A percentile compares a stretch with the other conserved stretches of the same genome.
Evolutionary conservation across 495 filamentous ascomycete species (phyloP).

Genomic region (Massariosphaeria phaeospora): DNA sequence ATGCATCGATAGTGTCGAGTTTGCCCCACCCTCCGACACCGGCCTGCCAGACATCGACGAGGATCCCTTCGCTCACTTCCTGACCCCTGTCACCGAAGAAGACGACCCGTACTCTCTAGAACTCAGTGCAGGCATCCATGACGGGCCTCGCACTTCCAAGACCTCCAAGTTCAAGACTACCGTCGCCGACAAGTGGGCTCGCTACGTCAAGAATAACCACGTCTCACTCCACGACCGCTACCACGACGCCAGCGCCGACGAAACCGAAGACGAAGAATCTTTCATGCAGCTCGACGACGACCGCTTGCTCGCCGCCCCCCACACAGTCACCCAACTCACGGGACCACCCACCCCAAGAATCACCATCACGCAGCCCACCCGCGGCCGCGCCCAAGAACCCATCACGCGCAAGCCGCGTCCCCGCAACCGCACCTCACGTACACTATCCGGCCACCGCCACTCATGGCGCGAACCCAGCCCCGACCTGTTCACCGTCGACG

Average conservation of each 20-base stretch:
- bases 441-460: conserved; percentile 39
- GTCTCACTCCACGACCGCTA: conserved; percentile 28
- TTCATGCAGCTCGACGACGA: conserved; percentile 32
- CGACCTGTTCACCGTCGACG: conserved; percentile 41
- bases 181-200: conserved; percentile 34
- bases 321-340: conserved; percentile 25
- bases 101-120: conserved; percentile 35
- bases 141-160: conserved; percentile 24
- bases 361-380: conserved; percentile 29
- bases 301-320: conserved; percentile 20
- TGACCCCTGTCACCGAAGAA: conserved; percentile 40
- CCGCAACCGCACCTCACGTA: conserved; percentile 30
- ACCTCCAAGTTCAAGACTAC: conserved; percentile 28
- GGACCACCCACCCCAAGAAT: conserved; percentile 30
- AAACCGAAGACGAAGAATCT: conserved; percentile 30
- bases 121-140: conserved; percentile 37
- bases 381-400: conserved; percentile 36
- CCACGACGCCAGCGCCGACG: conserved; percentile 16
- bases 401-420: conserved; percentile 5
- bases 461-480: conserved; percentile 43
- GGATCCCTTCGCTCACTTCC: conserved; percentile 42
- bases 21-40: conserved; percentile 11
- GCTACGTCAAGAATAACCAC: conserved; percentile 33
- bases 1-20: conserved; percentile 23
- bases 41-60: conserved; percentile 37